Evolutionary conservation across 2,329 filamentous ascomycete genomes (phyloP).

Genomic region (Apiospora sp.): DNA sequence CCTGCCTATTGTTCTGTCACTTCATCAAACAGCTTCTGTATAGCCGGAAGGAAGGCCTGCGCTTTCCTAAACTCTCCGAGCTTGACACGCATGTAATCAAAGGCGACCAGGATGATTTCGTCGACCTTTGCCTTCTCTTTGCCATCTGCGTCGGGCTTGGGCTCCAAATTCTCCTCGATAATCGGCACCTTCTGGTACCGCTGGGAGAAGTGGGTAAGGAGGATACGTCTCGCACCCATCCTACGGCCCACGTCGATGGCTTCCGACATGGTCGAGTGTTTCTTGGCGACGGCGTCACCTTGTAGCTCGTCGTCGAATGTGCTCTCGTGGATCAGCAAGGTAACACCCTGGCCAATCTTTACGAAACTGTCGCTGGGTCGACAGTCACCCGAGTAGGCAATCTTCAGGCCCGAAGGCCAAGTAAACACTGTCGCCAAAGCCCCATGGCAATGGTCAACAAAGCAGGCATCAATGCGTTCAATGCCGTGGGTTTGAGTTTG

Average conservation of each 20-base stretch:
- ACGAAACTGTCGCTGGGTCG: constrained; percentile 78
- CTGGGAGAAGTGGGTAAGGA: constrained; percentile 96
- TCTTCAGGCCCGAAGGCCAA: constrained; percentile 81
- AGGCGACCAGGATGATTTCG: constrained; percentile 74
- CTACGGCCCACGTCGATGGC: constrained; percentile 77
- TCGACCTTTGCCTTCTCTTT: constrained; percentile 46
- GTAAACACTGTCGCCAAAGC: constrained; percentile 80
- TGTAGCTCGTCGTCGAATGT: constrained; percentile 90
- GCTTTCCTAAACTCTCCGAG: constrained; percentile 44
- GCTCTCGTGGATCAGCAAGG: constrained; percentile 91
- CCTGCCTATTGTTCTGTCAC: constrained; percentile 24
- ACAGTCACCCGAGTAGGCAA: constrained; percentile 95
- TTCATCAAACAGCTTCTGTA: constrained; percentile 42
- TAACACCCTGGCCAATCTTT: constrained; percentile 74
- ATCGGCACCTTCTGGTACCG: constrained; percentile 81
- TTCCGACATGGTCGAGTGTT: constrained; percentile 88
- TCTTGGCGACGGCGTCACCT: constrained; percentile 84
- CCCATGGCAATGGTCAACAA: constrained; percentile 80
- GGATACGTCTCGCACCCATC: constrained; percentile 82
- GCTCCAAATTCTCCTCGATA: constrained; percentile 40
- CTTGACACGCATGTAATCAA: constrained; percentile 79
- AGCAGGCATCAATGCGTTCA: constrained; percentile 69
- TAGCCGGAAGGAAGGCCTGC: constrained; percentile 42
- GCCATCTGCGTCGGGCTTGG: constrained; percentile 35
- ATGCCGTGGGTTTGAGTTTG: constrained; percentile 66